Evolutionary conservation across 148 eudicot species (phyloP), one percentile per base, ranked within the genome.

Genomic region (Cornus suecica): DNA sequence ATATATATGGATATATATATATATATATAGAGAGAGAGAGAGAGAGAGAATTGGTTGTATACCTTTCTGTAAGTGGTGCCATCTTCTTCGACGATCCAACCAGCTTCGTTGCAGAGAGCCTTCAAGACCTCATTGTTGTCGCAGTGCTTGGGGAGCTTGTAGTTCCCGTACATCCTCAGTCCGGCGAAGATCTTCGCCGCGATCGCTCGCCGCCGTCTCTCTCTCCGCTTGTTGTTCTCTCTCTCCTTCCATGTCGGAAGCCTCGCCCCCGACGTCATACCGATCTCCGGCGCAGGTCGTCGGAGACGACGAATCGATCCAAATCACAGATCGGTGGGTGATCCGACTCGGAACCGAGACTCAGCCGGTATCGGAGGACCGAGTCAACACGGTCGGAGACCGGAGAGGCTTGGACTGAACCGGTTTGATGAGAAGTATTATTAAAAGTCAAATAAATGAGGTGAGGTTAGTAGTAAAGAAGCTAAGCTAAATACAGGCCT

Each of bases 221-320:
- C 98, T 68, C 98, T 78, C 72, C 96, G 82, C 85, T 92, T 94
- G 84, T 94, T 94, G 82, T 94, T 94, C 82, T 94, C 98, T 18
- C 98, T 81, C 69, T 94, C 97, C 80, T 88, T 84, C 98, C 98
- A 94, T 42, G 98, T 88, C 82, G 98, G 98, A 81, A 91, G 88
- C 88, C 98, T 74, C 54, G 90, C 74, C 45, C 97, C 97, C 77
- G 98, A 84, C 84, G 90, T 90, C 87, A 87, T 87, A 5, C 31
- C 73, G 9, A 37, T 8, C 69, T 28, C 26, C 45, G 31, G 3
- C 3, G n/a, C n/a, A n/a, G n/a, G 8, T 4, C 4, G 32, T 16
- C 42, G n/a, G 0, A 23, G 1, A 3, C 37, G 48, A 37, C 60
- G 30, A 37, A 27, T 8, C 30, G 34, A 24, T 42, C 42, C 48